Evolutionary conservation across 1,139 yeast genomes (phyloP), one percentile per base, ranked within the genome.

Genomic region (Scheffersomyces insectosa): DNA sequence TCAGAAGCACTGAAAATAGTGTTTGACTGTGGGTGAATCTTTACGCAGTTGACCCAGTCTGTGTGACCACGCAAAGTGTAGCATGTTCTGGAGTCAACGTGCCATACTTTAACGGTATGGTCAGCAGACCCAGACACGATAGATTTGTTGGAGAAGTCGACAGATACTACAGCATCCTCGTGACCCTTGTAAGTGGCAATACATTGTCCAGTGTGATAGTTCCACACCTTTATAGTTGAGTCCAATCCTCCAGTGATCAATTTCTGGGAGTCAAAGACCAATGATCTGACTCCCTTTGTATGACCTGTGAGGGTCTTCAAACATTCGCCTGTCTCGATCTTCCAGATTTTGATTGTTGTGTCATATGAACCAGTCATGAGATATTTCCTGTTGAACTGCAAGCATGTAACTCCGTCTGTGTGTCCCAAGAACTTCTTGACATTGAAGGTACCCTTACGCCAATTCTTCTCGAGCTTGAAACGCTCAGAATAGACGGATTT

Each of bases 91-190:
- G 90, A 83, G 60, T 88, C 96, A 42, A 93, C 96, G 63, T 93
- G 95, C 99, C 99, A 93, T 10, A 93, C 93, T 60, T 90, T 88
- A 43, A 93, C 87, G 0, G 96, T 90, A 51, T 80, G 78, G 66
- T 93, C 99, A 0, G 96, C 96, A 13, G 95, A 85, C 0, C 98
- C 99, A 5, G 95, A 84, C 1, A 91, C 98, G 59, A 93, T 89
- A 28, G 89, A 75, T 56, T 88, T 89, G 52, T 85, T 82, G 51
- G 78, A 81, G 59, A 84, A 86, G 60, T 86, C 93, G 42, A 93
- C 90, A 48, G 89, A 80, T 37, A 88, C 75, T 4, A 93, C 96
- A 37, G 89, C 83, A 57, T 87, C 95, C 41, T 85, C 85, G 65
- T 93, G 98, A 3, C 98, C 98, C 35, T 95, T 73, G 65, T 93